These are phyloP conservation scores for Cenchrus americanus DNA, from an alignment of 176 grass and related monocot species.

Conservation along the genomic window DNA sequence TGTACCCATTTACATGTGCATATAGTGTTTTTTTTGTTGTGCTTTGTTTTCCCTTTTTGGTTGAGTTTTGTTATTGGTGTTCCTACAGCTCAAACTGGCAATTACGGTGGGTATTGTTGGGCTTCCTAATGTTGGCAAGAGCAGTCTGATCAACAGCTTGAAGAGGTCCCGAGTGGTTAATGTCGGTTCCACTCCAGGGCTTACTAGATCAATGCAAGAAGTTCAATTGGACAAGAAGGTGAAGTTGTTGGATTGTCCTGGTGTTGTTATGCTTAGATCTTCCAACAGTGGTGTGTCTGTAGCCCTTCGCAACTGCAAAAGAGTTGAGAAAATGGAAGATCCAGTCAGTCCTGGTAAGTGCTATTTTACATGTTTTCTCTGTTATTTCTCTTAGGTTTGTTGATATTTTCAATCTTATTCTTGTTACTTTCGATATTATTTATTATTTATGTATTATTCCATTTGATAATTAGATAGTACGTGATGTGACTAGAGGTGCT, in stretches of 20 bases:
- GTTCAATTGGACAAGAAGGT: conserved; percentile 96
- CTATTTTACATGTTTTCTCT: conserved; percentile 6
- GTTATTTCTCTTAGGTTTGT: not conserved
- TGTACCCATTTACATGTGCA: not conserved
- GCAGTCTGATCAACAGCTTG: conserved; percentile 94
- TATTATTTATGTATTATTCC: conserved; percentile 8
- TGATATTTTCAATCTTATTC: conserved; percentile 6
- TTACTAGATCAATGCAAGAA: conserved; percentile 95
- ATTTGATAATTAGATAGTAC: not conserved
- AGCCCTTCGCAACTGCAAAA: conserved; percentile 86
- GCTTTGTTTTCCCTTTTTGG: not conserved
- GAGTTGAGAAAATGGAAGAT: conserved; percentile 97
- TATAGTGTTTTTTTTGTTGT: not conserved
- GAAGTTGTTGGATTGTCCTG: conserved; percentile 93
- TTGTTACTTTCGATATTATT: not conserved
- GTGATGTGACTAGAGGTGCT: conserved; percentile 23
- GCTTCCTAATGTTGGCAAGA: conserved; percentile 98
- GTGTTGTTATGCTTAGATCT: conserved; percentile 97
- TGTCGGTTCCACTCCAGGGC: conserved; percentile 85
- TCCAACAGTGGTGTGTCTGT: conserved; percentile 66
- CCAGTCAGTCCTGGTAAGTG: conserved; percentile 71
- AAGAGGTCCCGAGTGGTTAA: conserved; percentile 95
- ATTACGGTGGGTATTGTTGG: conserved; percentile 97
- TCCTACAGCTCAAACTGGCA: conserved; percentile 80
- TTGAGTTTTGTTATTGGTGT: conserved; percentile 19